A percentile compares a stretch with the other conserved stretches of the same genome.
phyloP scores from a whole-genome alignment of 345 rosid species.

The Brassica napus region DNA sequence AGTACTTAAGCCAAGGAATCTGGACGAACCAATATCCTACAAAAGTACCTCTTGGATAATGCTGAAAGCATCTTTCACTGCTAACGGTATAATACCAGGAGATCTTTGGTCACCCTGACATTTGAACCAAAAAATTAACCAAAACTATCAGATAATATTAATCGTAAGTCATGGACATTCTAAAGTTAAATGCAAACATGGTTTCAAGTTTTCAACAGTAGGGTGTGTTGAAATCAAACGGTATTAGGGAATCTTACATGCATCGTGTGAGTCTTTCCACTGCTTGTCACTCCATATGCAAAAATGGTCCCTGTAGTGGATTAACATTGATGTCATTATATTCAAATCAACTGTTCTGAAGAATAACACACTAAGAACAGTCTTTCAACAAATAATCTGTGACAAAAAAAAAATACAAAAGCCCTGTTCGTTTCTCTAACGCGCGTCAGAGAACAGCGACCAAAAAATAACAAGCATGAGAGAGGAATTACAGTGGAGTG shows the following conservation, averaged over 20 bases:
- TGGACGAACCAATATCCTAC: constrained; percentile 14
- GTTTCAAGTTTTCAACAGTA: neutral
- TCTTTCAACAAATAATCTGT: neutral
- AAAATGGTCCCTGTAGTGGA: constrained; percentile 80
- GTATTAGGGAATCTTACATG: constrained; percentile 63
- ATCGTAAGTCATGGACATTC: too few species aligned
- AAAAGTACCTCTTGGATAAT: constrained; percentile 90
- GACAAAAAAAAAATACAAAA: neutral
- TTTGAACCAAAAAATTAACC: constrained; percentile 23
- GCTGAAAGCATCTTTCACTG: constrained; percentile 96
- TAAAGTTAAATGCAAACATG: neutral
- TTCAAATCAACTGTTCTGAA: constrained; percentile 5
- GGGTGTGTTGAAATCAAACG: neutral
- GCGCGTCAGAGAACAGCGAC: too few species aligned
- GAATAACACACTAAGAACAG: neutral
- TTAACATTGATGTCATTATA: constrained; percentile 25
- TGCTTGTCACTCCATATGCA: constrained; percentile 99
- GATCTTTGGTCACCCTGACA: constrained; percentile 99
- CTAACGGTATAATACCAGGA: constrained; percentile 94
- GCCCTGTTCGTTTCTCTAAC: too few species aligned
- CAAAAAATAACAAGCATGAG: too few species aligned
- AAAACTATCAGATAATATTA: neutral
- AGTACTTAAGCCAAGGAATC: constrained; percentile 24
- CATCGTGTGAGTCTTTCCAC: constrained; percentile 99
- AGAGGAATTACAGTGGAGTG: too few species aligned